Percentiles rank a stretch among this genome's conserved stretches.
Conservation (phyloP, 73 alveolate genomes). For the Halteria grandinella region DNA sequence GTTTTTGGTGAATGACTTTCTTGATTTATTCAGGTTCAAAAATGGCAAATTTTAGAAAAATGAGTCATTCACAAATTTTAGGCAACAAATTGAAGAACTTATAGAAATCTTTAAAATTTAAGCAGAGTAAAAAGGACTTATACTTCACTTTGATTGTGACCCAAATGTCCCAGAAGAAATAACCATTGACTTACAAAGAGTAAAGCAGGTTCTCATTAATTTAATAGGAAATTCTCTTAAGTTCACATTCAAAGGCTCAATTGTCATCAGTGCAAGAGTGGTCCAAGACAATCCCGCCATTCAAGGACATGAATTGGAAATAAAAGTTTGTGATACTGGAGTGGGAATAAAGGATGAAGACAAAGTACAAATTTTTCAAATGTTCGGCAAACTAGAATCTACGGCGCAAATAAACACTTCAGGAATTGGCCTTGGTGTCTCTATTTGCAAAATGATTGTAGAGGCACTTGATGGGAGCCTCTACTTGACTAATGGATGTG, state of each 20-base stretch:
- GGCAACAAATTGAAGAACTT: not conserved
- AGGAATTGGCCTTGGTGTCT: constrained; percentile 16
- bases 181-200: not conserved
- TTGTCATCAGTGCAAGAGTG: too few species aligned
- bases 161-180: not conserved
- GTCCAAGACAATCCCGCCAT: not conserved
- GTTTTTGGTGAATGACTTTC: not conserved
- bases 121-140: not conserved
- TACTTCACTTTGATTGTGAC: not conserved
- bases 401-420: constrained; percentile 10
- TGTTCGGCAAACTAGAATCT: constrained; percentile 5
- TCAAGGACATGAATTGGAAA: not conserved
- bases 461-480: not conserved
- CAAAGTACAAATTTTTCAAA: not conserved
- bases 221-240: not conserved
- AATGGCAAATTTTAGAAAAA: not conserved
- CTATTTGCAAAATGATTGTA: constrained; percentile 4
- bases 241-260: not conserved
- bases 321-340: constrained; percentile 7
- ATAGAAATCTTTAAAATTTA: not conserved
- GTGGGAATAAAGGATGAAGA: constrained; percentile 9
- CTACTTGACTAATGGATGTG: not conserved
- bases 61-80: not conserved
- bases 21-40: not conserved
- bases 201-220: not conserved